Evolutionary conservation across 129 eudicot genomes (phyloP).

Genomic region (Artemisia annua): DNA sequence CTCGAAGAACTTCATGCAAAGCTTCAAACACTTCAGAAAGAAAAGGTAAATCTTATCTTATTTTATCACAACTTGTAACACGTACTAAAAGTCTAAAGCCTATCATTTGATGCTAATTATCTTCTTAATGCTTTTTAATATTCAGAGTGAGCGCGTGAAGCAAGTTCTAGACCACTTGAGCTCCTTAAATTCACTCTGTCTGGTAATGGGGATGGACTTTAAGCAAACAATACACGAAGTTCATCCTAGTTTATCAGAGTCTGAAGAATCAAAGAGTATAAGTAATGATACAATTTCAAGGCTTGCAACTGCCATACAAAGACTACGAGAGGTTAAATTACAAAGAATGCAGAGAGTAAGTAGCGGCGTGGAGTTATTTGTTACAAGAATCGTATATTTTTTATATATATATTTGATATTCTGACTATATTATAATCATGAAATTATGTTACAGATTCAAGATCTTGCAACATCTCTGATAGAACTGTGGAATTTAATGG

Average conservation of each 20-base stretch:
- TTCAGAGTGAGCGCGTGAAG: constrained; percentile 79
- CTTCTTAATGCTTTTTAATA: constrained; percentile 3
- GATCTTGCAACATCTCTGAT: constrained; percentile 74
- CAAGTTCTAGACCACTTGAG: constrained; percentile 53
- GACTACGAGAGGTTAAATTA: constrained; percentile 57
- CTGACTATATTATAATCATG: constrained; percentile 11
- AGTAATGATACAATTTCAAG: constrained; percentile 48
- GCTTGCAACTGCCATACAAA: constrained; percentile 44
- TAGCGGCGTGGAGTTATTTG: neutral
- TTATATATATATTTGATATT: neutral
- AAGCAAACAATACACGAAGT: constrained; percentile 51
- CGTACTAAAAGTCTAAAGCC: neutral
- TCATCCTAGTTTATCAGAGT: constrained; percentile 64
- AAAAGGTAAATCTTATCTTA: constrained; percentile 44
- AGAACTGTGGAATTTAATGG: constrained; percentile 85
- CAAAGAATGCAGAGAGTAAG: constrained; percentile 70
- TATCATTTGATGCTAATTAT: neutral
- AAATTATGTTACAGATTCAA: constrained; percentile 48
- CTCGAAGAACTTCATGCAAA: constrained; percentile 76
- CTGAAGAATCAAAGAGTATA: constrained; percentile 46
- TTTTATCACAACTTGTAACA: neutral
- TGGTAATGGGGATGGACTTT: constrained; percentile 64
- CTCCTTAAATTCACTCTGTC: constrained; percentile 58
- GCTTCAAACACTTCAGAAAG: constrained; percentile 68
- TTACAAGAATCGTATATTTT: neutral